Base-by-base conservation (phyloP, 2,329 filamentous ascomycete genomes). In the Metarhizium album region DNA sequence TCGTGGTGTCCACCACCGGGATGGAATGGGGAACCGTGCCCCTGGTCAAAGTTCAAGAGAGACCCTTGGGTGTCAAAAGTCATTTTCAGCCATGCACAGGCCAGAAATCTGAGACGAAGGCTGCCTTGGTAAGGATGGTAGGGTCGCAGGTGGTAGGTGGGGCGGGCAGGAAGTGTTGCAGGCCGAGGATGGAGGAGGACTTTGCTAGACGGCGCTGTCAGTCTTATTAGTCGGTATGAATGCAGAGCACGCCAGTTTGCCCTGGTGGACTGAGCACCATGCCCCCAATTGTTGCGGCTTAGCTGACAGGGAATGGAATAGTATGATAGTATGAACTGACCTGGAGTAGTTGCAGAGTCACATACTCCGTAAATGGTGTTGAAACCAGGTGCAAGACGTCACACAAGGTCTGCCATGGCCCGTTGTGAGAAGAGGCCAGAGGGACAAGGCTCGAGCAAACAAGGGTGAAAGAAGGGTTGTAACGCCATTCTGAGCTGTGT, bases 51-150 rank as follows among this genome's bases (percentile, higher is more conserved):
- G 50, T 47, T 38, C 38, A 22, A 42, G n/a, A 42, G n/a, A 9
- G 43, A 46, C 33, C 23, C 42, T 42, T 48, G 42, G 49, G 51
- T 53, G 52, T 54, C 53, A 46, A 53, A n/a, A 51, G 51, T 48
- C 46, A 51, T 51, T 43, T 46, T 47, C 42, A 47, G 48, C 48
- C 52, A 54, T 46, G 56, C 51, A 52, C 49, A 48, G 52, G 54
- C 53, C 49, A 33, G 46, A 27, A 47, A 29, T 51, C 56, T 58
- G 56, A 58, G 55, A 59, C 56, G 47, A 47, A 52, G 54, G 49
- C 29, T 55, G 53, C 50, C 23, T 29, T 51, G 37, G 43, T 50
- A 48, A 37, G 33, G 33, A 5, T 31, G 11, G 33, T 13, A 14
- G 16, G 33, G 33, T 35, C 33, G 20, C 7, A 43, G 40, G 23